Evolutionary conservation across 768 basidiomycete genomes (phyloP).

Genomic region (Lactarius evosmus): DNA sequence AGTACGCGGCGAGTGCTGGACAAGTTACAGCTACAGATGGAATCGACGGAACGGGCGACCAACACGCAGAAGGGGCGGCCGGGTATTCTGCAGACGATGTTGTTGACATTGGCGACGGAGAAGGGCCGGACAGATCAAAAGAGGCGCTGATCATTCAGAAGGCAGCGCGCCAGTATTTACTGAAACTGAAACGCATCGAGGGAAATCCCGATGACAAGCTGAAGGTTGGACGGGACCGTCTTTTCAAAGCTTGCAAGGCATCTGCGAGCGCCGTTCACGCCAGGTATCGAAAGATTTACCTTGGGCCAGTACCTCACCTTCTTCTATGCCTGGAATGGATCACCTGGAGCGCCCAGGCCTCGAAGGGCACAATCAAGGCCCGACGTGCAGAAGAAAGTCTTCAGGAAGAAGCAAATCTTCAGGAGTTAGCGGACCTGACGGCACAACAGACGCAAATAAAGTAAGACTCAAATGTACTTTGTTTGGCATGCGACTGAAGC

Average conservation of each 20-base stretch:
- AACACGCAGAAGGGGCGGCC: not conserved
- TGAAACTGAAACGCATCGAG: not conserved
- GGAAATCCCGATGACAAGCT: not conserved
- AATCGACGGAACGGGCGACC: not conserved
- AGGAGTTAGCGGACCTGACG: not conserved
- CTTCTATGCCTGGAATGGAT: constrained; percentile 22
- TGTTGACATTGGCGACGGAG: not conserved
- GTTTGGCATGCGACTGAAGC: not conserved
- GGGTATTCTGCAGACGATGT: constrained; percentile 10
- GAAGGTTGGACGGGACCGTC: constrained; percentile 3
- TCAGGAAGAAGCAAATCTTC: constrained; percentile 7
- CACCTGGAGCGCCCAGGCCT: not conserved
- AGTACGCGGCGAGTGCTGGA: not conserved
- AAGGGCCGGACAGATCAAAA: constrained; percentile 6
- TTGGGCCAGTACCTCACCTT: constrained; percentile 21
- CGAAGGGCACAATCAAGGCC: constrained; percentile 4
- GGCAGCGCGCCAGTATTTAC: constrained; percentile 3
- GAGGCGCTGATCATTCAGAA: constrained; percentile 3
- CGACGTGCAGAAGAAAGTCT: not conserved
- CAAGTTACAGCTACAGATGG: not conserved
- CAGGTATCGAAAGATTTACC: constrained; percentile 13
- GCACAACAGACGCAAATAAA: not conserved
- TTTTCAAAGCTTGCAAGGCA: constrained; percentile 12
- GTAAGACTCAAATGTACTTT: not conserved
- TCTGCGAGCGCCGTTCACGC: constrained; percentile 1